Conservation (phyloP, 768 basidiomycete species). For the Tricholoma furcatifolium region DNA sequence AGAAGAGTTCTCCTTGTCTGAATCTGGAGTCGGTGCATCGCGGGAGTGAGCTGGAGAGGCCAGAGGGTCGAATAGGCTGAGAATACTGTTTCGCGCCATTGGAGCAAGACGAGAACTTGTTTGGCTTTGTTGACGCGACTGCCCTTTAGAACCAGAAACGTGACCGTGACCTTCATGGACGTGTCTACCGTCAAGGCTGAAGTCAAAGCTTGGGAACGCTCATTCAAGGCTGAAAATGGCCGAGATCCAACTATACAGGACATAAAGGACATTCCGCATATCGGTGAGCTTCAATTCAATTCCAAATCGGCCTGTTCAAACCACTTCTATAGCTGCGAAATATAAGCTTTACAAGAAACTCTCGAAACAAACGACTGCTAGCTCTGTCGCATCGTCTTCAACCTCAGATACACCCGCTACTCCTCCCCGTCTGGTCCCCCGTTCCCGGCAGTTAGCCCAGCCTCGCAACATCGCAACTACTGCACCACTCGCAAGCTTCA, state of each 20-base stretch:
- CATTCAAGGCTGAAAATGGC: slow-evolving; percentile 54
- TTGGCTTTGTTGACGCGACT: slow-evolving; percentile 41
- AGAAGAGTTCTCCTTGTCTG: slow-evolving; percentile 47
- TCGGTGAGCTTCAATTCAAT: slow-evolving; percentile 48
- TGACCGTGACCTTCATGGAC: slow-evolving; percentile 34
- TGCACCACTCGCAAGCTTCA: slow-evolving; percentile 55
- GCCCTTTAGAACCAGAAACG: slow-evolving; percentile 4
- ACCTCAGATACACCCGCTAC: slow-evolving; percentile 33
- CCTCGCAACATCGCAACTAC: slow-evolving; percentile 53
- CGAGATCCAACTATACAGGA: slow-evolving; percentile 68
- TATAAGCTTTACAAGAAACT: slow-evolving; percentile 83
- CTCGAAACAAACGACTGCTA: slow-evolving; percentile 42
- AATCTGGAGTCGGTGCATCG: slow-evolving; percentile 30
- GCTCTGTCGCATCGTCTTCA: slow-evolving; percentile 14
- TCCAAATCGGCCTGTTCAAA: slow-evolving; percentile 11
- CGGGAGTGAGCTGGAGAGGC: slow-evolving; percentile 17
- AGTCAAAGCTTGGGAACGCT: slow-evolving; percentile 77
- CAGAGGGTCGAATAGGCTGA: slow-evolving; percentile 53
- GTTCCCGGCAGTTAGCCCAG: slow-evolving; percentile 35
- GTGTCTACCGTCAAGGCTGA: slow-evolving; percentile 56
- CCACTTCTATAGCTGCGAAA: slow-evolving; percentile 55
- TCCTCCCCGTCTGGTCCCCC: slow-evolving; percentile 31
- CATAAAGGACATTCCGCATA: slow-evolving; percentile 57
- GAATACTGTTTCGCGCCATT: slow-evolving; percentile 41
- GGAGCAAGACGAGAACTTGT: slow-evolving; percentile 27